phyloP scores from a whole-genome alignment of 2,329 filamentous ascomycete species.

The Aspergillus japonicus region DNA sequence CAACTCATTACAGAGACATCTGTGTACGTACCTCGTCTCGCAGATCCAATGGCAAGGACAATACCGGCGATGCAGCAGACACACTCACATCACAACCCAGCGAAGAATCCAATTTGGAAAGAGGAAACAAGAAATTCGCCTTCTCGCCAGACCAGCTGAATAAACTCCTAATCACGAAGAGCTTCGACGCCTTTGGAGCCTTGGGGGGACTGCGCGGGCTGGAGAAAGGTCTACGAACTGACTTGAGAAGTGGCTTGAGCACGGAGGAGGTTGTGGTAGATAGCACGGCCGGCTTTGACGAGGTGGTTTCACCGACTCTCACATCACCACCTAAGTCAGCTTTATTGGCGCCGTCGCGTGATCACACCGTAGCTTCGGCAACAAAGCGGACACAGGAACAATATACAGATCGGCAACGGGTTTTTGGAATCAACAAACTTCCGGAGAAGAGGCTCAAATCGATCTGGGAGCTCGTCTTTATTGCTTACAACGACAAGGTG shows the following conservation, averaged over 20 bases:
- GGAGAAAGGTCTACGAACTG: conserved; percentile 70
- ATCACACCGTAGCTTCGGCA: not conserved
- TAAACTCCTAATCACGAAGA: conserved; percentile 84
- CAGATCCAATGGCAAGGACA: too few species aligned
- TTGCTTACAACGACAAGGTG: conserved; percentile 76
- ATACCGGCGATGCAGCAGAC: too few species aligned
- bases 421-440: conserved; percentile 62
- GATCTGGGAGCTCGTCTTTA: conserved; percentile 67
- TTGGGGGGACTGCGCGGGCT: conserved; percentile 73
- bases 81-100: too few species aligned
- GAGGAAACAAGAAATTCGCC: too few species aligned
- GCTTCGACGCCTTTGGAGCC: conserved; percentile 70
- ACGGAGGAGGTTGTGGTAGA: conserved; percentile 47
- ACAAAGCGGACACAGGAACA: not conserved
- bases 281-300: conserved; percentile 48
- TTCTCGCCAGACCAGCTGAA: conserved; percentile 73
- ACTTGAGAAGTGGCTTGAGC: conserved; percentile 69
- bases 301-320: not conserved
- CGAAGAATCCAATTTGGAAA: too few species aligned
- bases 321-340: not conserved
- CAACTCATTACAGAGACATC: too few species aligned
- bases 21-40: too few species aligned
- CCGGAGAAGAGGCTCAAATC: conserved; percentile 66
- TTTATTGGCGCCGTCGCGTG: not conserved
- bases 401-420: conserved; percentile 8